These are phyloP conservation scores for Pseudogymnoascus sp. DNA, from an alignment of 2,329 filamentous ascomycete species.

Conservation along the genomic window DNA sequence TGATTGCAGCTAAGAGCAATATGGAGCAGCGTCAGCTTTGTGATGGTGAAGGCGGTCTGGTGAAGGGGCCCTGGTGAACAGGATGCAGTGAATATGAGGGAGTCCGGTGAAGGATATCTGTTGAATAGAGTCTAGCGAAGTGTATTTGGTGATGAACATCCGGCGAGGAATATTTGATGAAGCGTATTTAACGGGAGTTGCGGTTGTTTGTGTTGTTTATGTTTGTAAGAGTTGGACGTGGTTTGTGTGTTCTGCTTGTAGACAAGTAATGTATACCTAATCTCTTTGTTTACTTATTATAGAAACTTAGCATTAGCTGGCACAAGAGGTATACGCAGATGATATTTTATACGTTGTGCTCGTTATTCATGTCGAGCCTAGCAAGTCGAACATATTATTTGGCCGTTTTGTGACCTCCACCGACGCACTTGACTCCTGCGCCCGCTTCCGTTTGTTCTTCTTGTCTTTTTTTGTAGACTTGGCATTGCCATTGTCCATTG, in stretches of 20 bases:
- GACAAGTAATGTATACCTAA: background rate
- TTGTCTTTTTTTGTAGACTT: constrained; percentile 2
- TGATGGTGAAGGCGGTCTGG: no score
- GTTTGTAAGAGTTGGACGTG: background rate
- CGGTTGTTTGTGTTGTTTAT: background rate
- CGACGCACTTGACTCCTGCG: background rate
- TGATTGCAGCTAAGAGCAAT: background rate
- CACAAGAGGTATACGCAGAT: background rate
- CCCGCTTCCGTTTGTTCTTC: constrained; percentile 11
- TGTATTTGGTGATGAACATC: background rate
- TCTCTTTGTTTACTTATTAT: background rate
- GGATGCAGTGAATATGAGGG: background rate
- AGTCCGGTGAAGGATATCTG: no score
- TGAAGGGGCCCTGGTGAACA: background rate
- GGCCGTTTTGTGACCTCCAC: background rate
- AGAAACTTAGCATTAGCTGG: background rate
- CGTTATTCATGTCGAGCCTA: background rate
- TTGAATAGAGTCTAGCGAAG: background rate
- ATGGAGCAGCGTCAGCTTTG: background rate
- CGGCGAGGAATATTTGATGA: background rate
- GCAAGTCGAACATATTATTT: constrained; percentile 9
- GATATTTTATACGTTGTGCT: background rate
- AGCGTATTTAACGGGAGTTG: background rate
- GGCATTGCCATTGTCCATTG: background rate
- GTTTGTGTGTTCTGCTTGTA: background rate